Conservation (phyloP, 768 basidiomycete species). For the Mycena chlorophos region DNA sequence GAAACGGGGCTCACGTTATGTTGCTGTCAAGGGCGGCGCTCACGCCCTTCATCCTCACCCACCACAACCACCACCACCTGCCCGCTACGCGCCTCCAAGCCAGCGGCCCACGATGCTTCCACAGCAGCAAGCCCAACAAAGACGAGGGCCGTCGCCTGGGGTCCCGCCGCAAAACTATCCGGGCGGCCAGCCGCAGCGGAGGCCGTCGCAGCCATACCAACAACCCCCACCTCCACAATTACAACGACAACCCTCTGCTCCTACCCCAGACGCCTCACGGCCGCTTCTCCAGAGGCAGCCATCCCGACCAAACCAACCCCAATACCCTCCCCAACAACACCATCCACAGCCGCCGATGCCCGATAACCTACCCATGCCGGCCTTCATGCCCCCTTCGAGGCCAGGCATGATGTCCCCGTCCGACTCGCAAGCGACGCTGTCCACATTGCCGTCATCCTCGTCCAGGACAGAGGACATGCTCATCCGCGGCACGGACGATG, state of each 20-base stretch:
- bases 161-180: background rate
- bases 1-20: no score
- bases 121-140: background rate
- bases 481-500: slow-evolving; percentile 21
- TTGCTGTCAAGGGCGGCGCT: no score
- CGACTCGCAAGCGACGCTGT: slow-evolving; percentile 11
- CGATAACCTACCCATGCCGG: no score
- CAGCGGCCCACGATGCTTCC: background rate
- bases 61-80: background rate
- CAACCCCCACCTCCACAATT: background rate
- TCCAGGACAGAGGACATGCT: slow-evolving; percentile 1
- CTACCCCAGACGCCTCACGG: background rate
- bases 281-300: slow-evolving; percentile 6
- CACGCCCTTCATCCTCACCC: no score
- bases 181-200: background rate
- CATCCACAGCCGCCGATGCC: no score
- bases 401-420: background rate
- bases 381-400: background rate
- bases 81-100: background rate
- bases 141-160: background rate
- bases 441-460: background rate
- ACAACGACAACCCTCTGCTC: slow-evolving; percentile 2
- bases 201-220: background rate
- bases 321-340: background rate
- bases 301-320: slow-evolving; percentile 2